phyloP scores from a whole-genome alignment of 306 rosid genomes.

The Glycine latifolia region DNA sequence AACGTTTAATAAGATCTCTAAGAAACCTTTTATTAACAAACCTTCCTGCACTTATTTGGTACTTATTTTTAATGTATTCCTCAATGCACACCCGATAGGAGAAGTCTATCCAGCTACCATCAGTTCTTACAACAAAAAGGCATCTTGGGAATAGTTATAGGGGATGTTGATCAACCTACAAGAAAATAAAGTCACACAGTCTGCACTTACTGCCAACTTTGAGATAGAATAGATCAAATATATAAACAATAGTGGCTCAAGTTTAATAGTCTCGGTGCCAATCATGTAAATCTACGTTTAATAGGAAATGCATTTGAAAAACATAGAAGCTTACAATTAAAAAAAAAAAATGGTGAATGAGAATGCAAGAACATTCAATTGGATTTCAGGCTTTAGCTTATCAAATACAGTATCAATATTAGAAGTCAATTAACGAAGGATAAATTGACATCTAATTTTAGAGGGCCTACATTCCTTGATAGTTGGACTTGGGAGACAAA shows the following conservation, averaged over 20 bases:
- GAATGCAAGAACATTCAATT: slow-evolving; percentile 11
- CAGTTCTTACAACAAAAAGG: slow-evolving; percentile 79
- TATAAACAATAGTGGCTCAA: slow-evolving; percentile 9
- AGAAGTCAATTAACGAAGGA: slow-evolving; percentile 25
- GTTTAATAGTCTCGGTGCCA: background rate
- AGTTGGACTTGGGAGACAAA: background rate
- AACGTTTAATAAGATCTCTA: slow-evolving; percentile 63
- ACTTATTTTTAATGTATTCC: slow-evolving; percentile 70
- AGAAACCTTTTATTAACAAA: slow-evolving; percentile 56
- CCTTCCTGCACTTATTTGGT: slow-evolving; percentile 67
- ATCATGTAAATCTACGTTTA: background rate
- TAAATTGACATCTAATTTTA: background rate
- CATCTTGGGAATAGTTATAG: slow-evolving; percentile 66
- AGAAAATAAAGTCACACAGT: slow-evolving; percentile 38
- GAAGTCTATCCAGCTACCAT: slow-evolving; percentile 86
- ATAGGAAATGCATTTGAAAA: slow-evolving; percentile 11
- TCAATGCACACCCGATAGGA: slow-evolving; percentile 80
- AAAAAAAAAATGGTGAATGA: background rate
- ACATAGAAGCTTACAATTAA: background rate
- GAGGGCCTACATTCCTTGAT: background rate
- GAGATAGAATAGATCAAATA: slow-evolving; percentile 1
- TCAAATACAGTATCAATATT: background rate
- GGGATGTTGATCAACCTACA: slow-evolving; percentile 84
- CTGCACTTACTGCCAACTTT: slow-evolving; percentile 29
- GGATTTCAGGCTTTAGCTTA: background rate